Percentiles rank a stretch among this genome's conserved stretches.
phyloP scores from a whole-genome alignment of 106 monocot species.

The Platanthera guangdongensis region DNA sequence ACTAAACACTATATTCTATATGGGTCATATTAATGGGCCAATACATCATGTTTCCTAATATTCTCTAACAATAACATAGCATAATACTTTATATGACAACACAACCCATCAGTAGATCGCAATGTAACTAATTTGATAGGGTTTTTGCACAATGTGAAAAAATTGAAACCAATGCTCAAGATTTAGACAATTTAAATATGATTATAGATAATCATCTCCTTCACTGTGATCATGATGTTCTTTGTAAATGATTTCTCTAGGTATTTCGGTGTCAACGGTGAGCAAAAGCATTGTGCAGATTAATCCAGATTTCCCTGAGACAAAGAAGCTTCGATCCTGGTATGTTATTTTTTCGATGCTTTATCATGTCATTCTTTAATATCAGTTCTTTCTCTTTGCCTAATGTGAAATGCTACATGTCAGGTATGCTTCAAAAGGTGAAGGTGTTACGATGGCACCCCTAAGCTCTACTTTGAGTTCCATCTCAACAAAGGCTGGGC shows the following conservation, averaged over 20 bases:
- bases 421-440: slow-evolving; percentile 89
- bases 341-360: slow-evolving; percentile 7
- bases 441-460: slow-evolving; percentile 40
- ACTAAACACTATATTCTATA: too few species aligned
- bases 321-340: slow-evolving; percentile 73
- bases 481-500: slow-evolving; percentile 36
- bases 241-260: slow-evolving; percentile 18
- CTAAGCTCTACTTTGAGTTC: slow-evolving; percentile 38
- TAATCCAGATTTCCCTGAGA: slow-evolving; percentile 79
- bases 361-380: not conserved
- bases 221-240: not conserved
- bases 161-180: not conserved
- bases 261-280: slow-evolving; percentile 71
- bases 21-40: too few species aligned
- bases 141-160: too few species aligned
- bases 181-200: not conserved
- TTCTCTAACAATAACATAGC: too few species aligned
- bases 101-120: too few species aligned
- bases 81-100: too few species aligned
- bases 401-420: not conserved
- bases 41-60: too few species aligned
- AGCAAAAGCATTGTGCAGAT: slow-evolving; percentile 62
- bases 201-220: not conserved
- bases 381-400: not conserved
- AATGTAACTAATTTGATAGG: too few species aligned